Percentiles rank a stretch among this genome's conserved stretches.
Conservation (phyloP, 306 rosid genomes). For the Castanospermum australe region DNA sequence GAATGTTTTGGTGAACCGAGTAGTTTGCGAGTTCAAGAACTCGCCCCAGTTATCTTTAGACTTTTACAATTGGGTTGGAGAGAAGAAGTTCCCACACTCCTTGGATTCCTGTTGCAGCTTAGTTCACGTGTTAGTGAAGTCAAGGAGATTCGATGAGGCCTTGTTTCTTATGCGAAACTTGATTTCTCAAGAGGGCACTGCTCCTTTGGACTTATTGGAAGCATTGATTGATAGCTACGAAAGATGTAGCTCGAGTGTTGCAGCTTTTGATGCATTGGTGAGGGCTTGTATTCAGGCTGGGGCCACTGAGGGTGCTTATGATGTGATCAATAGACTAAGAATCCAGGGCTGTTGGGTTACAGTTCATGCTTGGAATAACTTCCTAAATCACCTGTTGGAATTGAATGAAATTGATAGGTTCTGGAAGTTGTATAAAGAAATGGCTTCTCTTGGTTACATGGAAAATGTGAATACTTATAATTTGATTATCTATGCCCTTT, state of each 20-base stretch:
- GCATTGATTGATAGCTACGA: constrained; percentile 42
- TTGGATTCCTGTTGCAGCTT: constrained; percentile 44
- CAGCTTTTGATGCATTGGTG: constrained; percentile 58
- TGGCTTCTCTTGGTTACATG: constrained; percentile 47
- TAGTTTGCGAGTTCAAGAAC: constrained; percentile 46
- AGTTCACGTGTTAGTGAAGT: constrained; percentile 54
- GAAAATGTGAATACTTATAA: constrained; percentile 56
- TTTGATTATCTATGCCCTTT: constrained; percentile 54
- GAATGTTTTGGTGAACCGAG: constrained; percentile 38
- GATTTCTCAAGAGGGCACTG: constrained; percentile 30
- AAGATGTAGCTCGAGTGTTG: constrained; percentile 35
- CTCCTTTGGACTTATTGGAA: constrained; percentile 45
- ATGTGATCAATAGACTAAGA: constrained; percentile 43
- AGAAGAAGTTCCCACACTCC: constrained; percentile 30
- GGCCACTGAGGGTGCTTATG: constrained; percentile 48
- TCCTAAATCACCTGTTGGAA: constrained; percentile 47
- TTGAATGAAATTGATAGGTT: constrained; percentile 44
- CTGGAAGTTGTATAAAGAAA: constrained; percentile 54
- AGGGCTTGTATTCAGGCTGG: constrained; percentile 53
- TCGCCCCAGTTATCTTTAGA: constrained; percentile 50
- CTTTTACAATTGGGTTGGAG: constrained; percentile 45
- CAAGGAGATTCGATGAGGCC: constrained; percentile 50
- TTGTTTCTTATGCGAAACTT: constrained; percentile 41
- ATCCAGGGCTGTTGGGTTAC: constrained; percentile 38
- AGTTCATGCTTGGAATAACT: constrained; percentile 69